These are phyloP conservation scores for Vitis cinerea DNA, from an alignment of 164 flowering plant genomes.

Conservation along the genomic window DNA sequence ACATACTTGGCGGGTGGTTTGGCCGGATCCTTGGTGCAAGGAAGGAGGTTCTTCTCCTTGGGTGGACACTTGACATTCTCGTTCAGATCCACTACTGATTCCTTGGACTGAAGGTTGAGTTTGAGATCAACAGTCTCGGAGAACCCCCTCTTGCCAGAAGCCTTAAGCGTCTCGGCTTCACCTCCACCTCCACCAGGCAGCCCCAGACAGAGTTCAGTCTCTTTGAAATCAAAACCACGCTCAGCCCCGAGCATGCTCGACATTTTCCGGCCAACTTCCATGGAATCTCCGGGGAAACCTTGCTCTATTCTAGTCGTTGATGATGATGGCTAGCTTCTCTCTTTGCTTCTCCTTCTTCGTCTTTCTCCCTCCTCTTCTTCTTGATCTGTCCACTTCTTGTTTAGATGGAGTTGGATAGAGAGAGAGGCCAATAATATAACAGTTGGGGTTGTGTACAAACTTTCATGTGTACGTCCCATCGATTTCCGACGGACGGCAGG, in stretches of 20 bases:
- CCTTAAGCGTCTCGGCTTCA: constrained; percentile 20
- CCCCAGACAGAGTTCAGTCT: constrained; percentile 63
- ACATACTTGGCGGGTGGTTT: constrained; percentile 78
- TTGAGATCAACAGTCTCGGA: constrained; percentile 59
- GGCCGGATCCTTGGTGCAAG: constrained; percentile 39
- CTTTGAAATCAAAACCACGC: constrained; percentile 37
- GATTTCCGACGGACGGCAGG: constrained; percentile 2
- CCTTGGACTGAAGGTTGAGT: constrained; percentile 50
- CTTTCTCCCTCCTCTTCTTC: neutral
- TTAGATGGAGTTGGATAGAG: constrained; percentile 7
- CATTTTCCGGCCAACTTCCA: constrained; percentile 11
- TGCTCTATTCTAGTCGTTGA: neutral
- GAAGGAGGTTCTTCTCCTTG: constrained; percentile 31
- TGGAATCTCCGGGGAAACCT: constrained; percentile 1
- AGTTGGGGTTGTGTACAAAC: constrained; percentile 3
- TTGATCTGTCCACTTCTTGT: neutral
- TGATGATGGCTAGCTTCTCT: neutral
- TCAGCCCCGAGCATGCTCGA: constrained; percentile 13
- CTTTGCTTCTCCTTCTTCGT: neutral
- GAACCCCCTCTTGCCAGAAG: constrained; percentile 58
- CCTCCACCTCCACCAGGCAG: constrained; percentile 43
- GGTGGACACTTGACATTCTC: constrained; percentile 22
- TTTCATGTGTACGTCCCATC: constrained; percentile 22
- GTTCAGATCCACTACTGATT: constrained; percentile 28
- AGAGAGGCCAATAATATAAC: constrained; percentile 27